Conservation (phyloP, 345 rosid species). For the Xanthoceras sorbifolium region DNA sequence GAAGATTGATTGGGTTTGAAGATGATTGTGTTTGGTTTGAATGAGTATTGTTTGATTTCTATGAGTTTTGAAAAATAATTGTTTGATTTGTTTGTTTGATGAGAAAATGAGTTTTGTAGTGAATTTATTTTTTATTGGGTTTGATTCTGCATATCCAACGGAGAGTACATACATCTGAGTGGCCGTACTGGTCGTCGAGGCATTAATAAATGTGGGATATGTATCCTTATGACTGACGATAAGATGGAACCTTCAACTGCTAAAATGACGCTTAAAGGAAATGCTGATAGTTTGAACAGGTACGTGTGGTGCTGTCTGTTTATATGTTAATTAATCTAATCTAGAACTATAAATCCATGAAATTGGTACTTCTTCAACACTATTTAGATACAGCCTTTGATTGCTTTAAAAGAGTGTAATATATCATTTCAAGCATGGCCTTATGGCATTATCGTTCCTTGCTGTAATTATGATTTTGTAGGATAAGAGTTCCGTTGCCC, state of each 20-base stretch:
- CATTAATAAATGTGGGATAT: slow-evolving; percentile 88
- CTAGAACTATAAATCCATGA: background rate
- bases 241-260: slow-evolving; percentile 96
- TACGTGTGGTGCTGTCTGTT: slow-evolving; percentile 28
- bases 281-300: slow-evolving; percentile 97
- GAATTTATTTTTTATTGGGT: no score
- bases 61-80: no score
- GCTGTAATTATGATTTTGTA: slow-evolving; percentile 34
- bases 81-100: no score
- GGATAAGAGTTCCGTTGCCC: slow-evolving; percentile 99
- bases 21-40: no score
- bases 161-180: slow-evolving; percentile 98
- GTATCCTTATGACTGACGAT: slow-evolving; percentile 98
- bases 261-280: slow-evolving; percentile 91
- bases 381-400: slow-evolving; percentile 1
- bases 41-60: no score
- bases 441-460: slow-evolving; percentile 18
- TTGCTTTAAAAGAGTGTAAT: slow-evolving; percentile 15
- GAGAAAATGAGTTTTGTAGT: no score
- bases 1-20: no score
- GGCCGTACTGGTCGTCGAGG: slow-evolving; percentile 99
- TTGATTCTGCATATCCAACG: slow-evolving; percentile 94
- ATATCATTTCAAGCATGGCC: slow-evolving; percentile 1
- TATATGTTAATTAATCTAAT: background rate
- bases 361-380: background rate